Evolutionary conservation across 345 rosid genomes (phyloP), one percentile per base, ranked within the genome.

Genomic region (Pugionium cornutum): DNA sequence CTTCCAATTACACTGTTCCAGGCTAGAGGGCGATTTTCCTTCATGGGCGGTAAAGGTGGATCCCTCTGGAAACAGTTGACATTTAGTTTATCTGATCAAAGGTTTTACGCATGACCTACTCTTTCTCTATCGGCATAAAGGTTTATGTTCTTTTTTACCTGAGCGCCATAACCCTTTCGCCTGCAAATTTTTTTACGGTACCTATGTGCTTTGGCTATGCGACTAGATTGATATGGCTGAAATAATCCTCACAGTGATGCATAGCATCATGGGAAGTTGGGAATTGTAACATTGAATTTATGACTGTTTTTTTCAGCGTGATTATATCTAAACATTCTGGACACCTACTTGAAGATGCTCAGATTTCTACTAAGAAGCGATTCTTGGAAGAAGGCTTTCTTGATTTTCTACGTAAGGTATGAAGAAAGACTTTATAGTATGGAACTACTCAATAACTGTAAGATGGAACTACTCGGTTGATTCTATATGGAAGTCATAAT

Each of bases 11-110:
- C 33, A 28, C 54, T 62, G 63, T 62, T 75, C 33, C 82, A 94
- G 97, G 80, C 76, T 71, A 85, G 97, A 79, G 97, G 97, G 6
- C 85, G 92, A 49, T 90, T 89, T 74, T 94, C 99, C 2, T 86
- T 88, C 77, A 86, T 94, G 95, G 99, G 99, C 37, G 89, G 90
- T 52, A 88, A 82, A 84, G 96, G 97, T 25, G 99, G 96, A 82
- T 75, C 90, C 52, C 96, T 94, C 63, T 94, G 96, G 99, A 88
- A 83, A 84, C 91, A 85, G 72, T 61, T 89, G 84, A 86, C 92
- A 43, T 94, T 81, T 82, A 83, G 84, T 77, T 79, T 94, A 76
- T 77, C 86, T 31, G 82, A 84, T 57, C 76, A 79, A 71, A 86
- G 97, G 98, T 88, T 67, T 76, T 79, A 73, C 50, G 62, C 71